phyloP scores from a whole-genome alignment of 768 basidiomycete genomes.

The Coprinellus micaceus region DNA sequence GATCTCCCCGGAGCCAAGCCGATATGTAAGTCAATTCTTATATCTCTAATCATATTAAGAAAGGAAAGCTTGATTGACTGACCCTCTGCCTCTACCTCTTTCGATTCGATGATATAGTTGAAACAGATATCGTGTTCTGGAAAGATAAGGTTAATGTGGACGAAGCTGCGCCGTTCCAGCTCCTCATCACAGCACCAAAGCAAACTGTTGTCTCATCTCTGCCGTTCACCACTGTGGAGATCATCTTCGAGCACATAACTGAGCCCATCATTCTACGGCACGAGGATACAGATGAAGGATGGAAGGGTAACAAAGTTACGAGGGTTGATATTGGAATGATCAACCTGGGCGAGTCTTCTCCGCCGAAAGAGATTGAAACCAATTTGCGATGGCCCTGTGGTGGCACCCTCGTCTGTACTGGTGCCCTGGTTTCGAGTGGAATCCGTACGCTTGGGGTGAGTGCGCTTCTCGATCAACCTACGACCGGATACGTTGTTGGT shows the following conservation, averaged over 20 bases:
- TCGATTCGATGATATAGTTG: slow-evolving; percentile 46
- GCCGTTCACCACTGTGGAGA: slow-evolving; percentile 54
- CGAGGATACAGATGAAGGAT: slow-evolving; percentile 15
- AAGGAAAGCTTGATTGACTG: neutral
- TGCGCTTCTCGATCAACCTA: neutral
- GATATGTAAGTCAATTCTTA: slow-evolving; percentile 46
- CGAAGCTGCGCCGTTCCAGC: slow-evolving; percentile 68
- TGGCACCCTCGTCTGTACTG: slow-evolving; percentile 53
- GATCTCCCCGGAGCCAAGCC: slow-evolving; percentile 62
- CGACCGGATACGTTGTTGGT: too few relatives aligned
- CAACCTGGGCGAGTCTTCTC: slow-evolving; percentile 5
- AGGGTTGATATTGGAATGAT: slow-evolving; percentile 47
- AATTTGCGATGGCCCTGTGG: slow-evolving; percentile 59
- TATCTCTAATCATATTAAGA: slow-evolving; percentile 3
- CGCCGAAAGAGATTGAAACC: slow-evolving; percentile 13
- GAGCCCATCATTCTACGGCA: slow-evolving; percentile 54
- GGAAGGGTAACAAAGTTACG: slow-evolving; percentile 26
- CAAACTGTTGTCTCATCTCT: slow-evolving; percentile 49
- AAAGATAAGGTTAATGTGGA: slow-evolving; percentile 54
- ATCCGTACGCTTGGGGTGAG: slow-evolving; percentile 56
- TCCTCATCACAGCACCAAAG: slow-evolving; percentile 55
- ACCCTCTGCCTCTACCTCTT: too few relatives aligned
- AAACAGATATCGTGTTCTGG: slow-evolving; percentile 71
- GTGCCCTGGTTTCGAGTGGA: slow-evolving; percentile 48
- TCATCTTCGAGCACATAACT: slow-evolving; percentile 52